phyloP scores from a whole-genome alignment of 1,284 basidiomycete species.

The Mixia osmundae region DNA sequence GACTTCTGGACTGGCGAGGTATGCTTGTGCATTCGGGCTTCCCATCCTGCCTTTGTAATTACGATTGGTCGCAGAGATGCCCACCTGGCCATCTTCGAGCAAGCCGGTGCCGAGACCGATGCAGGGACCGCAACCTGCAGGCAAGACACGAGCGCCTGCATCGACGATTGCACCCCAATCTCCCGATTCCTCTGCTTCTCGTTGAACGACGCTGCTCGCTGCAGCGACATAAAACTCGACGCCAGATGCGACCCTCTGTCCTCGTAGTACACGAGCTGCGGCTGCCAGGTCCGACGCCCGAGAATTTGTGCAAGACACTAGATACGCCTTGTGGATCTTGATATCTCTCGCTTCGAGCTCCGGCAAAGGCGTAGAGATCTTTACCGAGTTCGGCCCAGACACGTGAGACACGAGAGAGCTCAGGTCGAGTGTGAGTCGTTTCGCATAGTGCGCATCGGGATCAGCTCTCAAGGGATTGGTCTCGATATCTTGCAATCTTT shows the following conservation, averaged over 20 bases:
- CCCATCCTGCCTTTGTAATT: slow-evolving; percentile 99
- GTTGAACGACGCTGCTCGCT: slow-evolving; percentile 72
- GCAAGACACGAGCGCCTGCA: slow-evolving; percentile 74
- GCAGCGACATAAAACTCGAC: slow-evolving; percentile 97
- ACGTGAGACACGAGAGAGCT: slow-evolving; percentile 84
- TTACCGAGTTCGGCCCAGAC: slow-evolving; percentile 93
- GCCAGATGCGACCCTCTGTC: slow-evolving; percentile 58
- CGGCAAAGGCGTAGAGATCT: slow-evolving; percentile 74
- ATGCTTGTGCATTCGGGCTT: slow-evolving; percentile 76
- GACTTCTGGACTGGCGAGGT: slow-evolving; percentile 85
- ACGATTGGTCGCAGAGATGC: slow-evolving; percentile 92
- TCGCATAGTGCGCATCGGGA: slow-evolving; percentile 53
- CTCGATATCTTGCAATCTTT: slow-evolving; percentile 43
- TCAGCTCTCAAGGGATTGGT: slow-evolving; percentile 42
- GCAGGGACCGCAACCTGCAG: slow-evolving; percentile 91
- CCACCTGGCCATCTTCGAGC: slow-evolving; percentile 77
- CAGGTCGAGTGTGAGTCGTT: slow-evolving; percentile 76
- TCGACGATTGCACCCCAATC: slow-evolving; percentile 70
- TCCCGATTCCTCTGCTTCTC: slow-evolving; percentile 59
- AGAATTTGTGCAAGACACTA: slow-evolving; percentile 95
- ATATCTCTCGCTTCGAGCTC: slow-evolving; percentile 49
- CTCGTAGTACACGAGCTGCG: slow-evolving; percentile 67
- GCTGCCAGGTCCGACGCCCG: slow-evolving; percentile 83
- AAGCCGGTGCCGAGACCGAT: slow-evolving; percentile 86
- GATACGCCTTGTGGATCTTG: slow-evolving; percentile 87